phyloP scores from a whole-genome alignment of 73 alveolate genomes.

The Paraurostyla sp. region DNA sequence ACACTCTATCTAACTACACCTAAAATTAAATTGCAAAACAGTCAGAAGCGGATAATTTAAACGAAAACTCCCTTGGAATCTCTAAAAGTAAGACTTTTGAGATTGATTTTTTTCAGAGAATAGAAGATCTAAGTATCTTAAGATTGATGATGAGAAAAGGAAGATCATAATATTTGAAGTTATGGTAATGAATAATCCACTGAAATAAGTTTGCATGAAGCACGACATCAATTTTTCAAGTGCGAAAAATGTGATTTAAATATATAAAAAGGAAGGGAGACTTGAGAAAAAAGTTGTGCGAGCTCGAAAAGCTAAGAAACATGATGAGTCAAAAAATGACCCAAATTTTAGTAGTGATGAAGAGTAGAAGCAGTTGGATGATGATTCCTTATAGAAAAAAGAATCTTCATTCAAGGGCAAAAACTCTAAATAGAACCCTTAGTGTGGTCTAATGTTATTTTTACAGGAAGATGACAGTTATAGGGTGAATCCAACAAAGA shows the following conservation, averaged over 20 bases:
- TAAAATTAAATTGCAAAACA: neutral
- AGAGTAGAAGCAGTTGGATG: neutral
- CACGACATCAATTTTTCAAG: slow-evolving; percentile 61
- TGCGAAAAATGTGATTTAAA: slow-evolving; percentile 65
- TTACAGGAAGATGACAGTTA: neutral
- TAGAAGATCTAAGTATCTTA: slow-evolving; percentile 34
- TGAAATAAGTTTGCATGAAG: slow-evolving; percentile 56
- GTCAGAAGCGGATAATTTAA: neutral
- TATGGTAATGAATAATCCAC: slow-evolving; percentile 53
- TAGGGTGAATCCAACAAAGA: neutral
- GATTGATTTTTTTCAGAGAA: neutral
- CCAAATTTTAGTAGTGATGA: neutral
- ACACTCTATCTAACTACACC: neutral
- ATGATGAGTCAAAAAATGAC: slow-evolving; percentile 50
- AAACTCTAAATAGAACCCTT: neutral
- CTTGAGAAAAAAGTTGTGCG: slow-evolving; percentile 62
- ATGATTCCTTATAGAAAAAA: neutral
- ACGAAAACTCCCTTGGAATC: neutral
- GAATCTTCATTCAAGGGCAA: neutral
- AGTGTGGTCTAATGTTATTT: neutral
- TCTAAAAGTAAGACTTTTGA: neutral
- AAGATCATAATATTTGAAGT: slow-evolving; percentile 68
- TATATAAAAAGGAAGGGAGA: slow-evolving; percentile 69
- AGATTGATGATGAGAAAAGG: slow-evolving; percentile 65
- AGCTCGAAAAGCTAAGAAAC: slow-evolving; percentile 50